Evolutionary conservation across 192 early-diverging fungal species (phyloP), one percentile per base, ranked within the genome.

Genomic region (Dissophora ornata): DNA sequence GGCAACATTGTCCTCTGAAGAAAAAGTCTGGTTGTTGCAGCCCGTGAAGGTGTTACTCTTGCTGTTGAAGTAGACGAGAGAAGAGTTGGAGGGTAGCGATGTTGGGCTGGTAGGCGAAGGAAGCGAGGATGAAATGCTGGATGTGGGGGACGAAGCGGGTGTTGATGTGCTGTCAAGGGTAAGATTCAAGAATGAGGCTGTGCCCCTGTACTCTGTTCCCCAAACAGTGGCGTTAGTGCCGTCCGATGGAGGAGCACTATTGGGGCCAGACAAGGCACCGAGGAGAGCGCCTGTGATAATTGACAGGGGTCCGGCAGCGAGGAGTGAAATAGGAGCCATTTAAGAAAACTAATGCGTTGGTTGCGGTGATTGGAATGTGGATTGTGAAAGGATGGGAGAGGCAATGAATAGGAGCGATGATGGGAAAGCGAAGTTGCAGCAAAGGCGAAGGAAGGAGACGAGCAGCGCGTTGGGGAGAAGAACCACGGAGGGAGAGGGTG

Each of bases 251-350:
- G 71, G 71, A 19, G 71, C 15, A 47, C 71, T 75, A 19, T 59
- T 59, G 36, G 71, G 63, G 15, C 56, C 52, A 7, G 71, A 75
- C n/a, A 77, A 28, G 11, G 73, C 73, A 38, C 53, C 16, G 32
- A 77, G 45, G 33, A 77, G 58, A 1, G 73, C 65, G 16, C 64
- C 60, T 18, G 73, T 77, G 65, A 77, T 67, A 50, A 77, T 77
- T 32, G 64, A 67, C 5, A 77, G 36, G 10, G 73, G 73, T 11
- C 62, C 62, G 10, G 71, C 71, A 16, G 63, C 58, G 33, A 67
- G 33, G 21, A 64, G 51, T 56, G 64, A 52, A 45, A 77, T 77
- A 16, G 73, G 73, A 25, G 73, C 73, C 73, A 77, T 75, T n/a
- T n/a, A n/a, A n/a, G n/a, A n/a, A n/a, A n/a, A n/a, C n/a, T n/a